A percentile compares a stretch with the other conserved stretches of the same genome.
phyloP scores from a whole-genome alignment of 257 asterid species.

The Solanum commersonii region DNA sequence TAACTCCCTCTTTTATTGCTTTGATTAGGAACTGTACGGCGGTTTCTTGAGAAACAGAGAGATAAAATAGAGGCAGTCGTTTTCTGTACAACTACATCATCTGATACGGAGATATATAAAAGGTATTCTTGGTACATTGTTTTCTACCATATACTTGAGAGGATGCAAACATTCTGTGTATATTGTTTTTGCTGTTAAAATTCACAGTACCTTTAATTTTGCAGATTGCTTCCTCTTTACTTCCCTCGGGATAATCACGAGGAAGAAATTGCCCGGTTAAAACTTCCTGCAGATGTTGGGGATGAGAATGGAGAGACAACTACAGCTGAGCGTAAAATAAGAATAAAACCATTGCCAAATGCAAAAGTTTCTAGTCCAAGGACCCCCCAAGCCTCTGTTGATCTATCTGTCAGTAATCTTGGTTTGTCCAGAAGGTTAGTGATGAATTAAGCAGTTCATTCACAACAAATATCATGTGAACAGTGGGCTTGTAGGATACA shows the following conservation, averaged over 20 bases:
- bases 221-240: conserved; percentile 93
- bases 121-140: conserved; percentile 32
- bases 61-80: conserved; percentile 71
- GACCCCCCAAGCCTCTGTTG: conserved; percentile 35
- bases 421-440: conserved; percentile 61
- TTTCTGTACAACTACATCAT: conserved; percentile 68
- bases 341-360: conserved; percentile 86
- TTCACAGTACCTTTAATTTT: not conserved
- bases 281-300: conserved; percentile 98
- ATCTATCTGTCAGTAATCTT: conserved; percentile 50
- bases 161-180: not conserved
- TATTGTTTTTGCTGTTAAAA: not conserved
- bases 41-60: conserved; percentile 90
- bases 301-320: conserved; percentile 97
- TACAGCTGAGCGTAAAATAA: conserved; percentile 86
- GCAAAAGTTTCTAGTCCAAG: conserved; percentile 38
- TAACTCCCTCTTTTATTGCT: not conserved
- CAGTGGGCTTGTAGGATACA: not conserved
- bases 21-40: conserved; percentile 79
- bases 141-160: not conserved
- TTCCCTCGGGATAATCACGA: conserved; percentile 89
- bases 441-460: not conserved
- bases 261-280: conserved; percentile 66
- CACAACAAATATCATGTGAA: not conserved
- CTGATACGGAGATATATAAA: conserved; percentile 94